Base-by-base conservation (phyloP, 1,284 basidiomycete species). In the Malassezia psittaci region DNA sequence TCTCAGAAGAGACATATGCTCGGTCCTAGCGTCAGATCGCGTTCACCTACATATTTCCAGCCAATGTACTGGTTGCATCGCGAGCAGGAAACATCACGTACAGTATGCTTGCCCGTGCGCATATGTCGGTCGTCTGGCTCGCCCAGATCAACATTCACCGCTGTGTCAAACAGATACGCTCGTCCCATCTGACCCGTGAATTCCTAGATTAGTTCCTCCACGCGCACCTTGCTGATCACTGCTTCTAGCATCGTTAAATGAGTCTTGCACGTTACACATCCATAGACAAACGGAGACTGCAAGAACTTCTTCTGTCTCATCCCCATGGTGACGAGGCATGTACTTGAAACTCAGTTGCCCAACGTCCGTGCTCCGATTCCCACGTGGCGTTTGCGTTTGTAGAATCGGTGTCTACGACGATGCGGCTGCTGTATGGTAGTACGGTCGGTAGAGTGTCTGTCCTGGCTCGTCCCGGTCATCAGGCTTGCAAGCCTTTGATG, bases 41-140 rank as follows among this genome's bases (percentile, higher is more conserved):
- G 34, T 11, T 24, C 3, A 81, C 86, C 76, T 74, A 91, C 91
- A 76, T 98, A 98, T 87, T 94, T 94, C 93, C 93, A 96, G 51
- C 93, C 93, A 32, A 96, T 80, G 12, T 81, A 83, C 34, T 82
- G 82, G 54, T 83, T 81, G 76, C 93, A 96, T 74, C 91, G 93
- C 77, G 81, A 77, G 77, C 94, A 98, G 76, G 82, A 87, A 62
- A 96, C 87, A 74, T 98, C 93, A 54, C 93, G 84, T 34, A 98
- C 93, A 21, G 87, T 90, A 77, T 98, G 93, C 67, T 88, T 83
- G 12, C 93, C 93, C 11, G 93, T 98, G 19, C 90, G 91, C 93
- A 98, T 96, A 55, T 85, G 83, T 52, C 93, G 82, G 74, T 96
- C 91, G 70, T 83, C 87, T 24, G 89, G 83, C 65, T 89, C 85